Percentiles rank a stretch among this genome's conserved stretches.
phyloP scores from a whole-genome alignment of 2,329 filamentous ascomycete species.

The Paracamarosporium sp. region DNA sequence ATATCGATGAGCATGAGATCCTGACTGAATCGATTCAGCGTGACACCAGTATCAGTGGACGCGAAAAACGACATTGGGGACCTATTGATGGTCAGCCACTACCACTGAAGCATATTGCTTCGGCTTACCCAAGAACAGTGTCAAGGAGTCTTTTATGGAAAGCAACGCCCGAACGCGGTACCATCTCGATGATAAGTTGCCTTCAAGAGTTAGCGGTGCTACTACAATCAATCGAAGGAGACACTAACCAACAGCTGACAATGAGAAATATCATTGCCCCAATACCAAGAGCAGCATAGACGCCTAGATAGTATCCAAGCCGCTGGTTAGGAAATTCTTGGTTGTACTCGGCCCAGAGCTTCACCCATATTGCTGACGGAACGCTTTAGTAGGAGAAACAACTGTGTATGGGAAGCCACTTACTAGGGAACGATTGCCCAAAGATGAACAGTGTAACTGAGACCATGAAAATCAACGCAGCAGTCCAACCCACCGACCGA shows the following conservation, averaged over 20 bases:
- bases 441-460: conserved; percentile 44
- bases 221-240: too few relatives aligned
- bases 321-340: conserved; percentile 44
- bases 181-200: conserved; percentile 61
- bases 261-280: conserved; percentile 35
- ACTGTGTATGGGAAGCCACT: conserved; percentile 7
- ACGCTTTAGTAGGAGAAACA: background rate
- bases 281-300: conserved; percentile 38
- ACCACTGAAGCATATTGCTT: background rate
- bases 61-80: conserved; percentile 54
- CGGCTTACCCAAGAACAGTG: conserved; percentile 55
- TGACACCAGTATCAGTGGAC: conserved; percentile 53
- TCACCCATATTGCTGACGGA: conserved; percentile 52
- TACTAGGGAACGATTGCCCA: conserved; percentile 40
- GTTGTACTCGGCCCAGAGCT: conserved; percentile 57
- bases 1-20: conserved; percentile 57
- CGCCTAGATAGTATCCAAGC: conserved; percentile 41
- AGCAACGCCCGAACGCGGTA: conserved; percentile 58
- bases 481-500: conserved; percentile 35
- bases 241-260: conserved; percentile 36
- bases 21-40: conserved; percentile 57
- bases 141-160: conserved; percentile 58
- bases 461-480: conserved; percentile 37
- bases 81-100: conserved; percentile 20
- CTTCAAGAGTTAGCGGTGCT: conserved; percentile 23